Base-by-base conservation (phyloP, 2,329 filamentous ascomycete genomes). In the Diaporthe ampelina region DNA sequence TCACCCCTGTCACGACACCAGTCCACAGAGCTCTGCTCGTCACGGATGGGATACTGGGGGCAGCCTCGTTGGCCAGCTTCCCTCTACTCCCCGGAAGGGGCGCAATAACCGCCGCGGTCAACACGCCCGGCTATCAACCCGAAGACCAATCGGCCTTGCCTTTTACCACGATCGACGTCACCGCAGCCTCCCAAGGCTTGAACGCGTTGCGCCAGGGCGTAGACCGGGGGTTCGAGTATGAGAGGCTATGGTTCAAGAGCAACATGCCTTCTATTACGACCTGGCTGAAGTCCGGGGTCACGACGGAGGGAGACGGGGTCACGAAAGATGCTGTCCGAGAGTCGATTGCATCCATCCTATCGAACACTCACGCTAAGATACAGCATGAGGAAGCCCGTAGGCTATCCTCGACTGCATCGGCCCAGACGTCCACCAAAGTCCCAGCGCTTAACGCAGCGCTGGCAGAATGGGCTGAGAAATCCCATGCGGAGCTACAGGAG, bases 21-120 rank as follows among this genome's bases (percentile, higher is more conserved):
- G 95, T 98, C 1, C 96, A 98, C 81, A 94, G 92, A 80, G 91
- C 93, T 0, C 83, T 98, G 21, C 79, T 98, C 13, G 89, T 97
- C 11, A 92, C 91, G 0, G 89, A 94, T 65, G 95, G 94, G 0
- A 84, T 97, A 3, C 85, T 90, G 70, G 94, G 93, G 10, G 90
- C 93, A 0, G 86, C 92, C 7, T 85, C 88, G 1, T 78, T 90
- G 9, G 81, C 88, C 8, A 79, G 85, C 11, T 80, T 89, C 61
- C 83, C 86, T 24, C 75, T 85, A 48, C 63, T 84, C 1, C 81
- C 83, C 74, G 81, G 81, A 77, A 76, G 80, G 75, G 83, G 83
- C 72, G 84, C 83, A 75, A 89, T 89, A 78, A 86, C 82, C 78
- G 88, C 84, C 69, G 92, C 90, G 5, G 87, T 94, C 10, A 87